Base-by-base conservation (phyloP, 2,329 filamentous ascomycete species). In the Aureobasidium subglaciale region DNA sequence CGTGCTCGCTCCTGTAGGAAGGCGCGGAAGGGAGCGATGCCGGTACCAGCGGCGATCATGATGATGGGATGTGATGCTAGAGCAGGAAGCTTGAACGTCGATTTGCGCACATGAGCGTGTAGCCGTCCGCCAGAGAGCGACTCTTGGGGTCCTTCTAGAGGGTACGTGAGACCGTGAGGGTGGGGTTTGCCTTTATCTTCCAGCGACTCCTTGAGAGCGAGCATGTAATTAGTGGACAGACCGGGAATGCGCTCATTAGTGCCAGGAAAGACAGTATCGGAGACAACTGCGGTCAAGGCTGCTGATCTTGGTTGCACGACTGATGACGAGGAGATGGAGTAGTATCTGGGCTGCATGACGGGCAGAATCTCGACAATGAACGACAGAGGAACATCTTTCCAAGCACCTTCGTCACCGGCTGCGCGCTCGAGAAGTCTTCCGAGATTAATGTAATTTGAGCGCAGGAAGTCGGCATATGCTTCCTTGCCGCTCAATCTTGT, bases 11-110 rank as follows among this genome's bases (percentile, higher is more conserved):
- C 73, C 24, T 70, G 62, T 2, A 75, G 54, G 61, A 75, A 75
- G 5, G 65, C 73, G 1, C 72, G 68, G 66, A 75, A 74, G 0
- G 75, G 76, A 0, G 77, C 77, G 15, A 79, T 64, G 4, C 78
- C 77, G 0, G 76, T 79, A 1, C 78, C 79, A 0, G 78, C 69
- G 3, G 69, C 76, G 8, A 81, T 67, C 74, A 81, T 78, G 49
- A 83, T 69, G 9, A 83, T 64, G 0, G 79, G 79, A 0, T 68
- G 73, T 4, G 67, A 69, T 6, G 69, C 63, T 0, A 68, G 63
- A 10, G 69, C 63, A 0, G 76, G 76, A 2, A 78, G 69, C 48
- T 75, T 75, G 67, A 78, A 79, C 35, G 70, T 71, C 1, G 71
- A 73, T 55, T 67, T 68, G 24, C 71, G 70, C 41, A 75, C 63